Evolutionary conservation across 768 basidiomycete species (phyloP), one percentile per base, ranked within the genome.

Genomic region (Hygrophoropsis aurantiaca): DNA sequence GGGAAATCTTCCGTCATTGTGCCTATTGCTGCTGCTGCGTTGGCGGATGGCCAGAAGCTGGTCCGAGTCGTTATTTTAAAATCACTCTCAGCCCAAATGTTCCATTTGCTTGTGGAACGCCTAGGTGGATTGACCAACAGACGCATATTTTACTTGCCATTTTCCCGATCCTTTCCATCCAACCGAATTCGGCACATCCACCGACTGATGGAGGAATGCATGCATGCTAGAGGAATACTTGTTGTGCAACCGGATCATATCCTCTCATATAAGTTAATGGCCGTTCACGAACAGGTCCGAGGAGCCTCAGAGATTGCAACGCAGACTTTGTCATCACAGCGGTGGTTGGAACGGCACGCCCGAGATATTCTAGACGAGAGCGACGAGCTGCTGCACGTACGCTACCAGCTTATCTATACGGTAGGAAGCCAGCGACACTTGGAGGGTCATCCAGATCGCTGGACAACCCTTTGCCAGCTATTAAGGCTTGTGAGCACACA

Each of bases 331-430:
- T 36, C 13, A 18, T 10, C 42, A 13, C 58, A 60, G 21, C 13
- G 19, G 33, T 60, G 58, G 58, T 32, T 60, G 9, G 35, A 55
- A 15, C 3, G 15, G 16, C 40, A 48, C 24, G 60, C 65, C 10
- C 61, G 73, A 10, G 75, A 77, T 44, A 57, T 77, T 25, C 50
- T 77, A 7, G 75, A 77, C 45, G 75, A 77, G 52, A 72, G 74
- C 44, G 75, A 77, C 51, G 51, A 80, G 37, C 66, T 78, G 21
- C 64, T 80, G 5, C 68, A 72, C 42, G 69, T 72, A 34, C 64
- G 68, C 0, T 78, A 79, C 52, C 76, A 79, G 47, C 56, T 80
- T 10, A 61, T 80, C 4, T 80, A 79, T 41, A 74, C 77, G 0
- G 57, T 70, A 24, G 75, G 74, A 35, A 30, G 58, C 4, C 72